These are phyloP conservation scores for Lachancea thermotolerans DNA, from an alignment of 805 yeast genomes.

Conservation along the genomic window DNA sequence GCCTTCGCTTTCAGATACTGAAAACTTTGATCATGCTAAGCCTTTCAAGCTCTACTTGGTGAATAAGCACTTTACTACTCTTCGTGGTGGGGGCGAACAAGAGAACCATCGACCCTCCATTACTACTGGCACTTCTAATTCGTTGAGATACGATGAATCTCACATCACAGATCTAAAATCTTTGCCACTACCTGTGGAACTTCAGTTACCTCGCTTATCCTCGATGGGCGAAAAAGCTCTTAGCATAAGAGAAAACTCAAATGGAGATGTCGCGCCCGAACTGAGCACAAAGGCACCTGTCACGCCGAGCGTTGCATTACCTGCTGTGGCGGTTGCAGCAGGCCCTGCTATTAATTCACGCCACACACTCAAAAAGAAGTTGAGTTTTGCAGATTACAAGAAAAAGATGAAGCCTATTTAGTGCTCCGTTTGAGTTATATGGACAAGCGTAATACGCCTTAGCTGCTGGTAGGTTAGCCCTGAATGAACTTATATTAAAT, in stretches of 20 bases:
- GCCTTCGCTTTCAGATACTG: not conserved
- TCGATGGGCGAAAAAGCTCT: not conserved
- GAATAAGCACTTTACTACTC: slow-evolving; percentile 2
- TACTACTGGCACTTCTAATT: slow-evolving; percentile 6
- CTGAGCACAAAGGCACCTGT: not conserved
- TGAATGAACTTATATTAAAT: too few species aligned
- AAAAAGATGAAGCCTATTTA: slow-evolving; percentile 22
- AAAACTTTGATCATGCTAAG: not conserved
- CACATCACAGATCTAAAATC: slow-evolving; percentile 17
- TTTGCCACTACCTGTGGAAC: slow-evolving; percentile 20
- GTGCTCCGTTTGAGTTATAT: not conserved
- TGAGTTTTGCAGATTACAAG: slow-evolving; percentile 34
- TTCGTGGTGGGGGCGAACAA: not conserved
- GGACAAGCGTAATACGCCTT: not conserved
- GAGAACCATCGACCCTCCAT: not conserved
- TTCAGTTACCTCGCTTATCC: slow-evolving; percentile 1
- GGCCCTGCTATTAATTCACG: not conserved
- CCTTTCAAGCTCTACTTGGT: slow-evolving; percentile 4
- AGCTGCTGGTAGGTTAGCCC: not conserved
- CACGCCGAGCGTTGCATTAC: not conserved
- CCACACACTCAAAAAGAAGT: slow-evolving; percentile 23
- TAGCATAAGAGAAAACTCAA: not conserved
- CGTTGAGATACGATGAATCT: slow-evolving; percentile 20
- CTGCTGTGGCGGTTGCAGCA: not conserved
- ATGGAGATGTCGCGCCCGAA: not conserved